A percentile compares a stretch with the other conserved stretches of the same genome.
phyloP scores from a whole-genome alignment of 2,329 filamentous ascomycete species.

The Alternaria angustiovoidea region DNA sequence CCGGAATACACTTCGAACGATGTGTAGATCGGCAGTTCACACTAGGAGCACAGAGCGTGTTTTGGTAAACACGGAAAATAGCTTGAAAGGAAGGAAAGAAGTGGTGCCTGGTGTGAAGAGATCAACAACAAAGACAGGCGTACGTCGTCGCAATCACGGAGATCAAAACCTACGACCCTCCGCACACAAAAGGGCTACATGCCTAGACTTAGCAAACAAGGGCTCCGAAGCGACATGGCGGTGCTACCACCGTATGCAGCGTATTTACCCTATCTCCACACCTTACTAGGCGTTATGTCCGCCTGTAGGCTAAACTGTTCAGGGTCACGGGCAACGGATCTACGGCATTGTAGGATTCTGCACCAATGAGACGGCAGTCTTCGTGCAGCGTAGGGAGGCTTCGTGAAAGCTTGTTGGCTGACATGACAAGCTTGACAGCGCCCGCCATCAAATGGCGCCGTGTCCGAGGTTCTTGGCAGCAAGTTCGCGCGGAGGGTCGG shows the following conservation, averaged over 20 bases:
- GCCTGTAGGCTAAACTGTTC: neutral
- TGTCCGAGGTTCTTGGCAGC: neutral
- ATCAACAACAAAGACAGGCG: neutral
- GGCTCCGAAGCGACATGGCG: neutral
- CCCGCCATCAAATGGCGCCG: neutral
- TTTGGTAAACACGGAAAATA: neutral
- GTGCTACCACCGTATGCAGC: neutral
- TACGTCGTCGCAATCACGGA: neutral
- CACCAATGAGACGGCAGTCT: neutral
- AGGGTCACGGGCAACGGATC: neutral
- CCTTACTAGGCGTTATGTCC: neutral
- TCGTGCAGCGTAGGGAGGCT: neutral
- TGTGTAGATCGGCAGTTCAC: neutral
- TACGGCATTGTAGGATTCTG: neutral
- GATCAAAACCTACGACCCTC: constrained; percentile 4
- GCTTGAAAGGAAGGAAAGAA: neutral
- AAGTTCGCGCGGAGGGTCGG: constrained; percentile 12
- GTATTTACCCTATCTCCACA: neutral
- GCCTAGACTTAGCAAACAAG: neutral
- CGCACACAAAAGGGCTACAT: neutral
- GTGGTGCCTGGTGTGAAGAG: neutral
- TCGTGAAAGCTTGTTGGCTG: constrained; percentile 2
- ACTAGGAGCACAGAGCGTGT: neutral
- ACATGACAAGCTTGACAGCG: constrained; percentile 1
- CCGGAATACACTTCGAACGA: neutral